Percentiles rank a stretch among this genome's conserved stretches.
phyloP scores from a whole-genome alignment of 2,329 filamentous ascomycete species.

The Scedosporium aurantiacum region DNA sequence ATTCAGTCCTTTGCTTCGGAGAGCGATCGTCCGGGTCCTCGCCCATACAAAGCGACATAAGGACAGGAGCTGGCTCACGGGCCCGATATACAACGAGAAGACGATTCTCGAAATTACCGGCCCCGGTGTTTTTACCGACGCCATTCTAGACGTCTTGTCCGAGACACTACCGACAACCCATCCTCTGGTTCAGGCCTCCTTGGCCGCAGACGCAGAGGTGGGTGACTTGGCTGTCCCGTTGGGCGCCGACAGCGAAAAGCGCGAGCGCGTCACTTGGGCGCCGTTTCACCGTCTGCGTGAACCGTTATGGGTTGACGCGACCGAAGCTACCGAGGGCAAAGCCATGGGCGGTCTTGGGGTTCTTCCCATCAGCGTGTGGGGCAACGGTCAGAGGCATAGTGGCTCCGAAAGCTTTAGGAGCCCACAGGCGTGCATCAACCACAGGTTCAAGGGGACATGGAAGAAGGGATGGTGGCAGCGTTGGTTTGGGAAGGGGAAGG shows the following conservation, averaged over 20 bases:
- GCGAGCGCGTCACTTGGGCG: neutral
- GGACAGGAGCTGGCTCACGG: neutral
- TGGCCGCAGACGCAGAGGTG: neutral
- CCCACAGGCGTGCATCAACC: neutral
- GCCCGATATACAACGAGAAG: neutral
- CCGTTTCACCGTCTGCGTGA: neutral
- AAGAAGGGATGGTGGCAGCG: neutral
- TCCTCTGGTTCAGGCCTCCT: neutral
- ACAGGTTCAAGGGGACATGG: neutral
- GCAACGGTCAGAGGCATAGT: neutral
- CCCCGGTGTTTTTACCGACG: neutral
- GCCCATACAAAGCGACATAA: neutral
- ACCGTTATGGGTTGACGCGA: neutral
- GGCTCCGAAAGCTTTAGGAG: neutral
- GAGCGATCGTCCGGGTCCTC: neutral
- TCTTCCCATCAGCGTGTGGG: neutral
- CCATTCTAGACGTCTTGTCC: neutral
- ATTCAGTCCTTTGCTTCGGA: neutral
- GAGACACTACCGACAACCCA: neutral
- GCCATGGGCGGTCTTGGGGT: neutral
- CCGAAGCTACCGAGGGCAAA: neutral
- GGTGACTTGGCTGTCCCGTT: neutral
- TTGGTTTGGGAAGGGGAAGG: neutral
- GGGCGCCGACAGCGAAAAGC: neutral
- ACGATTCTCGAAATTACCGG: slow-evolving; percentile 1